Base-by-base conservation (phyloP, 257 asterid species). In the Rehmannia glutinosa region DNA sequence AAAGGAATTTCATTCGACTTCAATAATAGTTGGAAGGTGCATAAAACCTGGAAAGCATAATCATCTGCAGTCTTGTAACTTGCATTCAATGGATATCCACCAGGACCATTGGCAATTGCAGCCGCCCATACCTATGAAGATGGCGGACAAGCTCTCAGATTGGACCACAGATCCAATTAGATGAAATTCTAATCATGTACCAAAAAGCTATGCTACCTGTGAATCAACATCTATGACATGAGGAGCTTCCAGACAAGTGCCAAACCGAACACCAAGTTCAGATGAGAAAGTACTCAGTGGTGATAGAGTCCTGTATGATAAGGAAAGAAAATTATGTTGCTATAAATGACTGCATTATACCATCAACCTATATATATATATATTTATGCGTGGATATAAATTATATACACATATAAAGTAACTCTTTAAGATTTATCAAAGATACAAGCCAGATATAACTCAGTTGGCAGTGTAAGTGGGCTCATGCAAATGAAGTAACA, bases 241-340 rank as follows among this genome's bases (percentile, higher is more conserved):
- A 25, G 97, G 99, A 68, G 97, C 97, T 82, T 94, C 99, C 74
- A 94, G 78, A 53, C 84, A 85, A 75, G 96, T 84, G 72, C 88
- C 96, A 71, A 94, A 94, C 68, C 83, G 96, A 77, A 91, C 74
- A 8, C 99, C 99, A 46, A 94, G 96, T 82, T 94, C 99, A 75
- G 99, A 88, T 4, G 99, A 86, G 79, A 94, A 94, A 32, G 99
- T 85, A 72, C 73, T 78, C 84, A 88, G 67, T 8, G 99, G 99
- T 50, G 99, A 94, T 38, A 94, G 72, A 57, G 97, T 94, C 85
- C 99, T 94, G 84, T 67, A 47, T 23, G 60, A 69, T 36, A 64
- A 46, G 64, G 49, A 58, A 66, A 27, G 19, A 20, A n/a, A 33
- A 54, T 15, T 8, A 19, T 28, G 32, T 51, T 24, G 38, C 60